Percentiles rank a stretch among this genome's conserved stretches.
Conservation (phyloP, 2,329 filamentous ascomycete species). For the Xylariaceae sp. region DNA sequence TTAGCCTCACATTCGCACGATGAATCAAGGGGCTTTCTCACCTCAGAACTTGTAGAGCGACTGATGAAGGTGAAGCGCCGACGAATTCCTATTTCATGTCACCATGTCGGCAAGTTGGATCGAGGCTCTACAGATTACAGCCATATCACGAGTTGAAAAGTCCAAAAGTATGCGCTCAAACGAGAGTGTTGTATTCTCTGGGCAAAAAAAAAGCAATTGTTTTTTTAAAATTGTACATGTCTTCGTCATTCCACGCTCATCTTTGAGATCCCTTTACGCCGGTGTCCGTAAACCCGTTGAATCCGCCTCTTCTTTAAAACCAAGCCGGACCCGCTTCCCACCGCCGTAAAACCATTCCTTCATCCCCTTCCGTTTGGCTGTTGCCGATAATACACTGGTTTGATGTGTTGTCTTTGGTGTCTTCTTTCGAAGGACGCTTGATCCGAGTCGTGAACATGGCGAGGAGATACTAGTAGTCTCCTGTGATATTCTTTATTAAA, state of each 20-base stretch:
- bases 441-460: conserved; percentile 26
- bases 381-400: conserved; percentile 23
- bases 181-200: no score
- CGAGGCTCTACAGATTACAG: no score
- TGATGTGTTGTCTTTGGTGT: conserved; percentile 19
- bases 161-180: no score
- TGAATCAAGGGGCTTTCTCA: no score
- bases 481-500: conserved; percentile 31
- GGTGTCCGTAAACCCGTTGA: conserved; percentile 5
- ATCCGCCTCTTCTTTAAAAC: conserved; percentile 12
- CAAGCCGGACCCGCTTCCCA: conserved; percentile 26
- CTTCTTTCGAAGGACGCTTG: conserved; percentile 27
- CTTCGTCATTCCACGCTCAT: not conserved
- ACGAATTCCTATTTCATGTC: no score
- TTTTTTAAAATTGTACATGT: not conserved
- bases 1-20: no score
- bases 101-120: no score
- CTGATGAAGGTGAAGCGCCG: no score
- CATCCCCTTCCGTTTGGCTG: conserved; percentile 23
- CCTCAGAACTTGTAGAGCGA: no score
- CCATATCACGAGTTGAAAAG: no score
- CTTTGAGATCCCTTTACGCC: conserved; percentile 4
- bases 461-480: conserved; percentile 22
- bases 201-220: no score
- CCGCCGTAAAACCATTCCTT: conserved; percentile 13